Evolutionary conservation across 192 early-diverging fungal species (phyloP), one percentile per base, ranked within the genome.

Genomic region (Mortierella claussenii): DNA sequence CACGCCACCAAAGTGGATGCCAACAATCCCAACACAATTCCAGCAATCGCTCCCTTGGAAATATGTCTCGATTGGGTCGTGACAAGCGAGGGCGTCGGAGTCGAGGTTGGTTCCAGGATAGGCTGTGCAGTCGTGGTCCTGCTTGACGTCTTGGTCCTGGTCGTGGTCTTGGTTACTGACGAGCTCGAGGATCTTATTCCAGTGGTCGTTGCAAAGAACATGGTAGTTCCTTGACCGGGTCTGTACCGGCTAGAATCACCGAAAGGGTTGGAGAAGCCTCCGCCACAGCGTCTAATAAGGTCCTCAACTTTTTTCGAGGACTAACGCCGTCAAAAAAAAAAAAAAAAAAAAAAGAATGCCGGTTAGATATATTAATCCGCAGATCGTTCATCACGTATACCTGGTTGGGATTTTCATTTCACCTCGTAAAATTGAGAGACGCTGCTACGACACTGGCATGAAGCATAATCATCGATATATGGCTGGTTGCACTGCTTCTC

Each of bases 11-110:
- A 30, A 2, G 59, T 1, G 15, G 53, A 40, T 0, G 52, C 64
- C 18, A 76, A 18, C 6, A 53, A 24, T 26, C 73, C 73, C 2
- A 76, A 21, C 12, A 62, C 59, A 55, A 61, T 67, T 56, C 73
- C 73, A 33, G 73, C 64, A 31, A 76, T 51, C 1, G 73, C 49
- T 23, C 73, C 73, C 0, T 49, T 43, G 7, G 73, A 76, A 18
- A 76, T 62, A 30, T 61, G 46, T 6, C n/a, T 8, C n/a, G n/a
- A n/a, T 5, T 47, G 13, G 15, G 20, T 31, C 2, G 6, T 21
- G 18, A 64, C 6, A 23, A 47, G 55, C 21, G 26, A 23, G 65
- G 55, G 1, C 28, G n/a, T n/a, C n/a, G n/a, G n/a, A n/a, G n/a
- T n/a, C n/a, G n/a, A n/a, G n/a, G n/a, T n/a, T 15, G 12, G 37